phyloP scores from a whole-genome alignment of 2,329 filamentous ascomycete species.

The Botrytis tulipae region DNA sequence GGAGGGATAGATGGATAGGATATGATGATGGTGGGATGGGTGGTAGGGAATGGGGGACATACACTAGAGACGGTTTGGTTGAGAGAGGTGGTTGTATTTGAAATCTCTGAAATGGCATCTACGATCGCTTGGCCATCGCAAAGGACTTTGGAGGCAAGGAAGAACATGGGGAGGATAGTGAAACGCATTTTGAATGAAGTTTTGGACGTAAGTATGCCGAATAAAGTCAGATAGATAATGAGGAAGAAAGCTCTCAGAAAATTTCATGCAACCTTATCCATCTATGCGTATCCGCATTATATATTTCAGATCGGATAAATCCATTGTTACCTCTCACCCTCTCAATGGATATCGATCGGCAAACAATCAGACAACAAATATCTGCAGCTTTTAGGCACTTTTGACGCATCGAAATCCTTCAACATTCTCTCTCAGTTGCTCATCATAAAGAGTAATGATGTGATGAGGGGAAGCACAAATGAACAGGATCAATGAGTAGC shows the following conservation, averaged over 20 bases:
- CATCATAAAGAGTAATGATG: background rate
- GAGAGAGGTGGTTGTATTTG: slow-evolving; percentile 27
- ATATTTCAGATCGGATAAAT: background rate
- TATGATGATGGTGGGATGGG: background rate
- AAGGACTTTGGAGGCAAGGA: slow-evolving; percentile 27
- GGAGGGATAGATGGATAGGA: background rate
- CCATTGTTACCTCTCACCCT: background rate
- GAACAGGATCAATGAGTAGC: background rate
- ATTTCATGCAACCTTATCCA: background rate
- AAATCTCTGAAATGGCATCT: slow-evolving; percentile 28
- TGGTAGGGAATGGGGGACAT: background rate
- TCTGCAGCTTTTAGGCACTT: background rate
- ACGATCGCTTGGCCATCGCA: slow-evolving; percentile 32
- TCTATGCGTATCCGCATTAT: background rate
- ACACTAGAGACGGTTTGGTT: slow-evolving; percentile 26
- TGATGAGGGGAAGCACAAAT: background rate
- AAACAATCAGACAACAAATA: background rate
- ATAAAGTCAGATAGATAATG: no score
- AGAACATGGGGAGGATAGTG: slow-evolving; percentile 22
- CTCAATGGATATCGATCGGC: background rate
- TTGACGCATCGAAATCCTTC: no score
- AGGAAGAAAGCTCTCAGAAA: no score
- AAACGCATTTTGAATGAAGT: slow-evolving; percentile 25
- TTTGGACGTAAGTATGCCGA: rapidly evolving
- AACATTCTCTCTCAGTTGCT: background rate